These are phyloP conservation scores for Melampsora larici-populina DNA, from an alignment of 1,284 basidiomycete genomes.

Conservation along the genomic window DNA sequence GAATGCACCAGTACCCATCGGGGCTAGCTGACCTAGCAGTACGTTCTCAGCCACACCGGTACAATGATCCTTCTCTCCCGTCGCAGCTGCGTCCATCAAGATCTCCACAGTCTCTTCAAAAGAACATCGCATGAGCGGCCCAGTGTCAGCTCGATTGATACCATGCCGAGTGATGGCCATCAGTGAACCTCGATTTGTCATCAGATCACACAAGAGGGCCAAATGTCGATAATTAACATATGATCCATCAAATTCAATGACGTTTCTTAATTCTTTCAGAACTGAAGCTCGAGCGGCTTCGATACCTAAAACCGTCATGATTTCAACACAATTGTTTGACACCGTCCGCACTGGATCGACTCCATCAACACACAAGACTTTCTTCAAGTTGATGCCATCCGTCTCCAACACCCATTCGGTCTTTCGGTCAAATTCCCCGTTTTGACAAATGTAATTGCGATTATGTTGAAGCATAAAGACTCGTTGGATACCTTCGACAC, in stretches of 20 bases:
- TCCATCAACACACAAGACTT: conserved; percentile 89
- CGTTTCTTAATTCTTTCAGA: conserved; percentile 83
- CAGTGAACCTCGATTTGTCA: conserved; percentile 91
- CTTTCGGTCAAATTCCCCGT: conserved; percentile 54
- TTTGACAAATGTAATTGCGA: conserved; percentile 64
- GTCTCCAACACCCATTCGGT: conserved; percentile 95
- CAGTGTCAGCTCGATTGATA: conserved; percentile 96
- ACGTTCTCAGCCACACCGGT: conserved; percentile 98
- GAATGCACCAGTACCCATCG: conserved; percentile 93
- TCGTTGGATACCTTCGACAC: conserved; percentile 83
- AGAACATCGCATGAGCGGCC: conserved; percentile 94
- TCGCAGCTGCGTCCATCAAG: conserved; percentile 94
- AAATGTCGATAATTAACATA: conserved; percentile 99
- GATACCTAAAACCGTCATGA: conserved; percentile 95
- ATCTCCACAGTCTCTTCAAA: conserved; percentile 99
- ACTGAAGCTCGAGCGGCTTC: conserved; percentile 93
- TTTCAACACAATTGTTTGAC: conserved; percentile 95
- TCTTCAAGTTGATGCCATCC: conserved; percentile 89
- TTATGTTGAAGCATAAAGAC: conserved; percentile 92
- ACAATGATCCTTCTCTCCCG: conserved; percentile 97
- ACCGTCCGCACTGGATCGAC: conserved; percentile 89
- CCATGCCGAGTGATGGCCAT: conserved; percentile 99
- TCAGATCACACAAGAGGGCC: conserved; percentile 90
- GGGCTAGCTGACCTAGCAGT: conserved; percentile 97
- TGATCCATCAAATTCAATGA: conserved; percentile 98